phyloP scores from a whole-genome alignment of 441 rosid species.

The Lepidium campestre region DNA sequence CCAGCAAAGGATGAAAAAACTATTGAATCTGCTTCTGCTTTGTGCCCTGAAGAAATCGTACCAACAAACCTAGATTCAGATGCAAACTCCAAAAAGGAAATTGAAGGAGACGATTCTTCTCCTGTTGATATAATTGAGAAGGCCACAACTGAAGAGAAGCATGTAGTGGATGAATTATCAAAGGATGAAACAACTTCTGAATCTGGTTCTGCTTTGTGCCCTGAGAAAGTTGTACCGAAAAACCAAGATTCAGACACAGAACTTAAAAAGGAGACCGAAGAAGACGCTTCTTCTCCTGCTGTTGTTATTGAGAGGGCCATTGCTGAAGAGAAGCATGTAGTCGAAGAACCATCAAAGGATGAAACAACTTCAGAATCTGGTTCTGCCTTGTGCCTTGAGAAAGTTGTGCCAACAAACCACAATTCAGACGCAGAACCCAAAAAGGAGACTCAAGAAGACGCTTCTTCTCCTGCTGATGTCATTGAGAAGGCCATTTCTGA shows the following conservation, averaged over 20 bases:
- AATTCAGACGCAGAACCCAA: neutral
- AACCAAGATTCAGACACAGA: conserved; percentile 4
- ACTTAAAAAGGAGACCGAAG: conserved; percentile 5
- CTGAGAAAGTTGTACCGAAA: neutral
- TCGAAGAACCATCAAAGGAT: conserved; percentile 12
- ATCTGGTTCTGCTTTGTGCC: neutral
- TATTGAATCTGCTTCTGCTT: neutral
- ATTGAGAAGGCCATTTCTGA: conserved; percentile 22
- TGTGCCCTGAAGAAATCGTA: neutral
- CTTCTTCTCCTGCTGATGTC: conserved; percentile 3
- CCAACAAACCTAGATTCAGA: conserved; percentile 4
- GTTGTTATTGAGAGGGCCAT: conserved; percentile 11
- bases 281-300: neutral
- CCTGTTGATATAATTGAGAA: conserved; percentile 13
- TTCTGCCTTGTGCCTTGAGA: neutral
- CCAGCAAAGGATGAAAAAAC: conserved; percentile 14
- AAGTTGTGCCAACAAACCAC: neutral
- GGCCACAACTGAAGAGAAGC: conserved; percentile 19
- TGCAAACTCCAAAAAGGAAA: neutral
- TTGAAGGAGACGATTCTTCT: conserved; percentile 6
- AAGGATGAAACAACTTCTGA: conserved; percentile 12
- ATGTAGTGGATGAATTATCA: conserved; percentile 3
- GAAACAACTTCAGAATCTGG: conserved; percentile 17
- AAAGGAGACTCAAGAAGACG: conserved; percentile 10
- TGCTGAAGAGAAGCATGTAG: conserved; percentile 23